Base-by-base conservation (phyloP, 2,329 filamentous ascomycete genomes). In the Calonectria pauciramosa region DNA sequence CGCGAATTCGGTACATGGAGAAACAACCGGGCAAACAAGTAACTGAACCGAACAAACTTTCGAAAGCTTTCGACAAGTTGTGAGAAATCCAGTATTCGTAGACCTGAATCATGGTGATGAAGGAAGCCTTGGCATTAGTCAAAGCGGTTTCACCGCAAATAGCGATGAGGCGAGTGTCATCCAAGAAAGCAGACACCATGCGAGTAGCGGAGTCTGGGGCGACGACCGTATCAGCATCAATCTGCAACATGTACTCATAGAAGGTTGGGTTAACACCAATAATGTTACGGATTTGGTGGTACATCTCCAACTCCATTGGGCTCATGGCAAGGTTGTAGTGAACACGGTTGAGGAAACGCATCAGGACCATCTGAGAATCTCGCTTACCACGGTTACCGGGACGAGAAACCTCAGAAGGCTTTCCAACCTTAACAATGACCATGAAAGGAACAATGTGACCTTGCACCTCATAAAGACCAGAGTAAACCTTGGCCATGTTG, bases 31-130 rank as follows among this genome's bases (percentile, higher is more conserved):
- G 97, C 83, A 99, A 89, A 90, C 97, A 99, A 66, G 97, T 99
- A 80, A 99, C 96, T 79, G 95, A 98, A 72, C 96, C 97, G 83
- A 99, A 99, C 81, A 99, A 90, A 87, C 94, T 97, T 86, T 99
- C 96, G 84, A 99, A 99, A 16, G 96, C 97, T 88, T 99, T 99
- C 80, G 95, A 93, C 80, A 99, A 87, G 84, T 99, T 98, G 89
- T 99, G 96, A 67, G 96, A 99, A 82, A 99, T 99, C 88, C 96
- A 99, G 90, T 99, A 99, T 86, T 99, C 96, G 89, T 99, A 99
- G 41, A 99, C 96, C 86, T 99, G 97, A 84, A 99, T 99, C 96
- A 99, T 99, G 67, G 97, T 99, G 79, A 98, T 92, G 82, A 97
- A 95, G 1, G 96, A 98, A 9, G 94, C 91, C 85, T 98, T 98